Evolutionary conservation across 2,329 filamentous ascomycete species (phyloP).

Genomic region (Trichoderma oligosporum): DNA sequence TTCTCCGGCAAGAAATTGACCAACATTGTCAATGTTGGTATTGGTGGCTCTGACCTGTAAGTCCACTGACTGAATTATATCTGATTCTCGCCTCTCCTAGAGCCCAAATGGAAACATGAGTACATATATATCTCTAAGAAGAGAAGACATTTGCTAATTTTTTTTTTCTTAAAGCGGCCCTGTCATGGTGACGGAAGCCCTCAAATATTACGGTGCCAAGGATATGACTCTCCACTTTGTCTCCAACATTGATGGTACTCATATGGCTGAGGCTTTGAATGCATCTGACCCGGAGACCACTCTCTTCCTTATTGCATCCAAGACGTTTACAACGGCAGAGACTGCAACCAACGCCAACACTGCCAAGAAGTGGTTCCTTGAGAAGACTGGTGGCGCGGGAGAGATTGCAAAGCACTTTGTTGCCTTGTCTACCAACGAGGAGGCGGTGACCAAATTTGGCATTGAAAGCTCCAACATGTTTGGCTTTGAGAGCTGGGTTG

Average conservation of each 20-base stretch:
- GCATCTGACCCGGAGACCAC: constrained; percentile 92
- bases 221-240: constrained; percentile 94
- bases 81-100: too few species aligned
- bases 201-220: constrained; percentile 88
- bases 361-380: constrained; percentile 94
- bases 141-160: not conserved
- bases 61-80: constrained; percentile 33
- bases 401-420: constrained; percentile 99
- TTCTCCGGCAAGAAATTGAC: constrained; percentile 96
- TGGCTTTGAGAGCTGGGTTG: constrained; percentile 97
- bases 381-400: constrained; percentile 69
- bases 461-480: constrained; percentile 99
- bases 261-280: constrained; percentile 89
- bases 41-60: constrained; percentile 96
- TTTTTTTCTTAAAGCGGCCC: constrained; percentile 62
- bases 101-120: too few species aligned
- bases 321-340: constrained; percentile 99
- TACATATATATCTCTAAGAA: too few species aligned
- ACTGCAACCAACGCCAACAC: constrained; percentile 96
- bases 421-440: constrained; percentile 91
- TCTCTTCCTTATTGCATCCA: constrained; percentile 97
- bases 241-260: constrained; percentile 98
- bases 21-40: constrained; percentile 95
- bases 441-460: constrained; percentile 95
- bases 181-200: constrained; percentile 97